These are phyloP conservation scores for Arthrobotrys iridis DNA, from an alignment of 2,329 filamentous ascomycete genomes.

Conservation along the genomic window DNA sequence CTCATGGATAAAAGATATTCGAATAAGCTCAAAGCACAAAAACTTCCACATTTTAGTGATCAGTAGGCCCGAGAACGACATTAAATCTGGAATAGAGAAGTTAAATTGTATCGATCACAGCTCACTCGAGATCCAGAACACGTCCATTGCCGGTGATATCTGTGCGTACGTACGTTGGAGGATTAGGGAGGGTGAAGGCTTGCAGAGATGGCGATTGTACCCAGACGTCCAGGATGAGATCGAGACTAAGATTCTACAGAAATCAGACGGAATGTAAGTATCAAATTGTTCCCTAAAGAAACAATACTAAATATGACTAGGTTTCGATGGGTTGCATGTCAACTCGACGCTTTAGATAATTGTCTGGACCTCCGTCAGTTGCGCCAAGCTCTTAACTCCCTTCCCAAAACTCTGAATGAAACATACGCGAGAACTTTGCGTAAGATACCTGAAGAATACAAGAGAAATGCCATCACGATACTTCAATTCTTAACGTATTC, in stretches of 20 bases:
- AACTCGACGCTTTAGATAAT: conserved; percentile 58
- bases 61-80: background rate
- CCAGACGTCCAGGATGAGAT: conserved; percentile 52
- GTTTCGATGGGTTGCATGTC: conserved; percentile 59
- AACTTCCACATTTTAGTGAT: background rate
- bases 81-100: background rate
- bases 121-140: background rate
- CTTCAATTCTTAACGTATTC: conserved; percentile 59
- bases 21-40: background rate
- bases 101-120: background rate
- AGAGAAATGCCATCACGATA: conserved; percentile 55
- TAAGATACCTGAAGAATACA: conserved; percentile 53
- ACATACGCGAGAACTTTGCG: conserved; percentile 58
- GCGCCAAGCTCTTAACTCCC: conserved; percentile 40
- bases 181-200: conserved; percentile 53
- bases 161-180: background rate
- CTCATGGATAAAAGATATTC: background rate
- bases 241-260: conserved; percentile 15
- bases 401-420: conserved; percentile 56
- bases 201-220: conserved; percentile 57
- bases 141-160: background rate
- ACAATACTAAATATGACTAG: conserved; percentile 50
- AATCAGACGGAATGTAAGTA: conserved; percentile 59
- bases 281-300: background rate
- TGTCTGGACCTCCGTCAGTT: conserved; percentile 53